Evolutionary conservation across 345 rosid species (phyloP).

Genomic region (Gossypium rotundifolium): DNA sequence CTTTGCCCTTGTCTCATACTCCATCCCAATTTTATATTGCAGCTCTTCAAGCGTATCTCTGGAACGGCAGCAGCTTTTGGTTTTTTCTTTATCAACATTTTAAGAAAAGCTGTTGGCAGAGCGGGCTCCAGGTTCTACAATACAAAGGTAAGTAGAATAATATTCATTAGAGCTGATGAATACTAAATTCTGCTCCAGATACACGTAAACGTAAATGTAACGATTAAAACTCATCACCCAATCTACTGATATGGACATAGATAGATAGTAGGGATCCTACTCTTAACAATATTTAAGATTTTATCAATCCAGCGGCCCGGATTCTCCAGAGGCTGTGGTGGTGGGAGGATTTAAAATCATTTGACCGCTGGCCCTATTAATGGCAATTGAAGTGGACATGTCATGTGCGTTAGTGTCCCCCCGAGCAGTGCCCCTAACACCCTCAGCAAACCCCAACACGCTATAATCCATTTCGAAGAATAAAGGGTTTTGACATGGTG

Average conservation of each 20-base stretch:
- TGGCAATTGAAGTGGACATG: slow-evolving; percentile 37
- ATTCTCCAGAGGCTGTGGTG: slow-evolving; percentile 30
- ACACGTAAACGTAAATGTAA: not conserved
- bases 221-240: not conserved
- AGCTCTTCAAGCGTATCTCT: no score
- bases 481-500: slow-evolving; percentile 40
- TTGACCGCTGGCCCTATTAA: slow-evolving; percentile 35
- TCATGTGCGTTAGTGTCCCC: slow-evolving; percentile 25
- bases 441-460: slow-evolving; percentile 30
- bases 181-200: not conserved
- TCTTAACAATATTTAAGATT: not conserved
- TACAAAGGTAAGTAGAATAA: not conserved
- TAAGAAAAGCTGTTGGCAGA: not conserved
- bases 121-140: no score
- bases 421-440: slow-evolving; percentile 13
- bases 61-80: not conserved
- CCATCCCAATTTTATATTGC: not conserved
- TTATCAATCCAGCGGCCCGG: slow-evolving; percentile 44
- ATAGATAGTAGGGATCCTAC: not conserved
- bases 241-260: not conserved
- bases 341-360: slow-evolving; percentile 40
- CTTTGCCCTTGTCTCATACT: not conserved
- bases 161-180: not conserved
- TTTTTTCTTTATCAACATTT: not conserved
- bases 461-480: slow-evolving; percentile 41